These are phyloP conservation scores for Neurospora terricola DNA, from an alignment of 495 filamentous ascomycete species.

Conservation along the genomic window DNA sequence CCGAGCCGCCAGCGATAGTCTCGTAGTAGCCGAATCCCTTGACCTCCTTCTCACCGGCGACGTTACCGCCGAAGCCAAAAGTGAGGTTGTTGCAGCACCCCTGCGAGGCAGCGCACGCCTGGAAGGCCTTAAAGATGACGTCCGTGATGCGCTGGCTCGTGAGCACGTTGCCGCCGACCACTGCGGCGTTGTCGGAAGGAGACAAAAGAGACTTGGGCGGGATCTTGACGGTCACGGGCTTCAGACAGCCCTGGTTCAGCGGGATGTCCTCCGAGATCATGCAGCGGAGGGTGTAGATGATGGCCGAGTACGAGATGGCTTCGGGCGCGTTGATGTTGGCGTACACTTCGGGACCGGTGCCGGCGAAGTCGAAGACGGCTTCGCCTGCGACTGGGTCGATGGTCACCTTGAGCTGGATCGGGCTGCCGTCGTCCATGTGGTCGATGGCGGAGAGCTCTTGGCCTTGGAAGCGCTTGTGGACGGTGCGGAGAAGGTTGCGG, in stretches of 20 bases:
- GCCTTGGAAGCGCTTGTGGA: slow-evolving; percentile 68
- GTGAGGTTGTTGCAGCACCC: slow-evolving; percentile 90
- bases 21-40: slow-evolving; percentile 96
- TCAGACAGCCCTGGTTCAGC: slow-evolving; percentile 91
- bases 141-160: slow-evolving; percentile 85
- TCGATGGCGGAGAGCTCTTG: slow-evolving; percentile 66
- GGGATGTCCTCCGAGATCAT: slow-evolving; percentile 92
- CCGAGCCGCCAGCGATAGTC: slow-evolving; percentile 87
- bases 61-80: slow-evolving; percentile 72
- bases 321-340: slow-evolving; percentile 92
- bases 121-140: slow-evolving; percentile 85
- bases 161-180: slow-evolving; percentile 92
- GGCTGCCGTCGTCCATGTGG: slow-evolving; percentile 90
- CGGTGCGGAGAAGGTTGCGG: slow-evolving; percentile 68
- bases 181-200: slow-evolving; percentile 78
- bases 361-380: slow-evolving; percentile 82
- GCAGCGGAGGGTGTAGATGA: slow-evolving; percentile 92
- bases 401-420: slow-evolving; percentile 72
- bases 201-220: slow-evolving; percentile 75
- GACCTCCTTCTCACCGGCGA: slow-evolving; percentile 48
- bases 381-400: slow-evolving; percentile 78
- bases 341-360: slow-evolving; percentile 89
- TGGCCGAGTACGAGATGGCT: slow-evolving; percentile 88
- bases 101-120: slow-evolving; percentile 82
- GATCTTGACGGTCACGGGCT: slow-evolving; percentile 77